Evolutionary conservation across 1,284 basidiomycete species (phyloP).

Genomic region (Puccinia horiana): DNA sequence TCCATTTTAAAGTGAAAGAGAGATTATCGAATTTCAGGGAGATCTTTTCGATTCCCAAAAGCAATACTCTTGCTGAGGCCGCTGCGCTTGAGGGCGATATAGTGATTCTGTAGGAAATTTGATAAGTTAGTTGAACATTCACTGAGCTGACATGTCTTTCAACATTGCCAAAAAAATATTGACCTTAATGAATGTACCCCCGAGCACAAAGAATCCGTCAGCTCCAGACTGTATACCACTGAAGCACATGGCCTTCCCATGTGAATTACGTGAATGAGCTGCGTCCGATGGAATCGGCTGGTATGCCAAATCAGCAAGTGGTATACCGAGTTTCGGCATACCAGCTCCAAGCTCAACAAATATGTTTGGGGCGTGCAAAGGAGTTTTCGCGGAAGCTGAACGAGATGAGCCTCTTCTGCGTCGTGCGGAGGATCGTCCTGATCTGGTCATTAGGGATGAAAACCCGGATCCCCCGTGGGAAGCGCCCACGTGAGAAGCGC

Average conservation of each 20-base stretch:
- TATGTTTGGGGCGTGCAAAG: neutral
- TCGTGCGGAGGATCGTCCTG: neutral
- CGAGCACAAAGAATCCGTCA: conserved; percentile 38
- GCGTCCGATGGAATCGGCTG: conserved; percentile 15
- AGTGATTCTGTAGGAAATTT: conserved; percentile 23
- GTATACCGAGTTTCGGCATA: conserved; percentile 26
- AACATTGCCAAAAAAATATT: neutral
- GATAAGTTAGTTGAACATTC: neutral
- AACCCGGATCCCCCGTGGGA: neutral
- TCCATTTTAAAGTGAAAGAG: neutral
- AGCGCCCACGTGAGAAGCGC: too few species aligned
- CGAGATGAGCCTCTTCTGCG: neutral
- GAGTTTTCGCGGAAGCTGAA: neutral
- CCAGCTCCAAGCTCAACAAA: conserved; percentile 42
- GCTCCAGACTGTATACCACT: conserved; percentile 42
- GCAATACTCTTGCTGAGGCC: neutral
- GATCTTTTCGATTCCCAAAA: conserved; percentile 23
- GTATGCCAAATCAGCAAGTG: conserved; percentile 37
- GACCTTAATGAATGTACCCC: conserved; percentile 49
- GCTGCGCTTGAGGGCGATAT: conserved; percentile 32
- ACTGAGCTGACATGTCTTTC: neutral
- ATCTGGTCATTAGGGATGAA: neutral
- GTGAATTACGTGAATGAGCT: neutral
- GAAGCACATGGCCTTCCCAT: conserved; percentile 35
- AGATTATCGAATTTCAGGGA: conserved; percentile 10